Evolutionary conservation across 1,284 basidiomycete genomes (phyloP), one percentile per base, ranked within the genome.

Genomic region (Phlebopus sp.): DNA sequence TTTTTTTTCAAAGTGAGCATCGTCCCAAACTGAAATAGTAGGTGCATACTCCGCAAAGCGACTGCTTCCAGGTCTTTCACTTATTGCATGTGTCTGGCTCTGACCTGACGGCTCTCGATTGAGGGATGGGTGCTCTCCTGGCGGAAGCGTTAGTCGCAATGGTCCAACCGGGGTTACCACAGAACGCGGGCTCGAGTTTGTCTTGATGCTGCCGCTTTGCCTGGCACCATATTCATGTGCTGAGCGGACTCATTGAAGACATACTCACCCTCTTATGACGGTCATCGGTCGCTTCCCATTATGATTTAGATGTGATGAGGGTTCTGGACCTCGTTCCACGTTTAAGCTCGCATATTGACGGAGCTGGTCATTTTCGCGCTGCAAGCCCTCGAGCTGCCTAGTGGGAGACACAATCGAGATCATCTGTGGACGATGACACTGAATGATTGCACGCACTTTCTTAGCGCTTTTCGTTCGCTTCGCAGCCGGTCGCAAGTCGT

Each of bases 211-310:
- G 37, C 55, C 56, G 25, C 46, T 44, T 48, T 56, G 58, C 34
- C 54, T 57, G 47, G 43, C 27, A n/a, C 49, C 5, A 42, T 50
- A 34, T 50, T 53, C 54, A 40, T 34, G 45, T 58, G 42, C 55
- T 44, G 43, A 47, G 42, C 40, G 29, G 56, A 45, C n/a, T 42
- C 42, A 46, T 43, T 43, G 47, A 15, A 44, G 31, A 46, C 53
- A 45, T 47, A 55, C 71, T 65, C 59, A 84, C 83, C 72, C 69
- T 52, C 72, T 70, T 41, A 59, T 54, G 41, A 74, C 72, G 13
- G 63, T 55, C 69, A 80, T 77, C 44, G 69, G 71, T n/a, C 87
- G 78, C 59, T 90, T 90, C 38, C 82, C 78, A 53, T 85, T 84
- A 5, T 56, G 55, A 56, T 85, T 86, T 5, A 63, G 29, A 37